These are phyloP conservation scores for Termitomyces sp. DNA, from an alignment of 768 basidiomycete species.

Conservation along the genomic window DNA sequence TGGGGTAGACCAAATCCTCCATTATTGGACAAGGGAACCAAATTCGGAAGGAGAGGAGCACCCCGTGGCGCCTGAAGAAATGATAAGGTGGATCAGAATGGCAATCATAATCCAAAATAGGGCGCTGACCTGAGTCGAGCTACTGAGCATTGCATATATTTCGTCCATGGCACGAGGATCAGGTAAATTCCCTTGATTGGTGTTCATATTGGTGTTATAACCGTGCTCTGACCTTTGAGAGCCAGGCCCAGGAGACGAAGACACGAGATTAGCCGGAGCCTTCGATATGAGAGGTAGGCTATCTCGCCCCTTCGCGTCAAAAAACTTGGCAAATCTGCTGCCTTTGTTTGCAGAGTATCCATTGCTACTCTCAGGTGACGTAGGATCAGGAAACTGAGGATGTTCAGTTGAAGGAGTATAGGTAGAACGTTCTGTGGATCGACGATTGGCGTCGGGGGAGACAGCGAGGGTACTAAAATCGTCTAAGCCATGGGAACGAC, in stretches of 20 bases:
- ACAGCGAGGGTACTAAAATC: conserved; percentile 12
- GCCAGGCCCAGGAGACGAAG: conserved; percentile 38
- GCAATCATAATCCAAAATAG: background rate
- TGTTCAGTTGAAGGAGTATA: conserved; percentile 16
- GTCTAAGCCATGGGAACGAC: conserved; percentile 20
- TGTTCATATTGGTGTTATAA: conserved; percentile 26
- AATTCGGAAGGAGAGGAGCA: conserved; percentile 15
- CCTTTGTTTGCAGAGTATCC: conserved; percentile 58
- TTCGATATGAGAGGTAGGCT: conserved; percentile 27
- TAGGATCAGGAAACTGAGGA: conserved; percentile 3
- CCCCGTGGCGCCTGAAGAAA: conserved; percentile 26
- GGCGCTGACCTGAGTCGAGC: conserved; percentile 60
- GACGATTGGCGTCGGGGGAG: conserved; percentile 10
- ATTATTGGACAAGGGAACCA: conserved; percentile 21
- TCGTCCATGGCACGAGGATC: conserved; percentile 72
- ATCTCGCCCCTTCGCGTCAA: conserved; percentile 66
- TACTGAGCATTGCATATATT: conserved; percentile 76
- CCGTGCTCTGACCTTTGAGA: conserved; percentile 42
- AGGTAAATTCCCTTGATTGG: conserved; percentile 26
- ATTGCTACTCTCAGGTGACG: conserved; percentile 27
- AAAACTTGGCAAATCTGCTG: conserved; percentile 85
- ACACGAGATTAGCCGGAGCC: conserved; percentile 30
- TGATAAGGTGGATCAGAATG: background rate
- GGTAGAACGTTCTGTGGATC: conserved; percentile 9
- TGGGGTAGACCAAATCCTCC: conserved; percentile 27